Evolutionary conservation across 1,284 basidiomycete species (phyloP), one percentile per base, ranked within the genome.

Genomic region (Rhodofomes roseus): DNA sequence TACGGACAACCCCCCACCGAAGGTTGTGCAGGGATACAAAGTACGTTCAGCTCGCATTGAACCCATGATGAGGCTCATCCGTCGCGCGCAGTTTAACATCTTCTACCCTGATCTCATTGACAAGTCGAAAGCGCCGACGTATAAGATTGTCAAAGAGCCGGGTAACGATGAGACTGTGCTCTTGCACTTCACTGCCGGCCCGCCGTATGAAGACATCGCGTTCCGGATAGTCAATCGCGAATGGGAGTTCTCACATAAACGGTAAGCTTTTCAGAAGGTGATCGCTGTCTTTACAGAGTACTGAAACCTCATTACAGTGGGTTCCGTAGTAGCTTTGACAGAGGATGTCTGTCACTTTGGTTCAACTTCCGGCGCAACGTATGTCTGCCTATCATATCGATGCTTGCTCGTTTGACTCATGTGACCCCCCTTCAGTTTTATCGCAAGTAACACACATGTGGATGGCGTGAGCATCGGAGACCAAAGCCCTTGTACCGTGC

Each of bases 1-100:
- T 70, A 91, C 93, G 62, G 95, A 98, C 71, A 98, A 98, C 71
- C 95, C 95, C 43, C 95, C 95, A 27, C 95, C 95, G 4, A 98
- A 98, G 74, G 94, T 97, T 58, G 96, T 98, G 2, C 96, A 98
- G 75, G 96, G 96, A 46, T 99, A 99, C 80, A 98, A 98, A 79
- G 93, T 87, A 74, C 70, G 79, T 7, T 14, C 23, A 14, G 5
- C 8, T 59, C 51, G 57, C 4, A 18, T 16, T 57, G 27, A 46
- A 31, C 1, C 20, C 16, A 27, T 27, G 2, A 23, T 20, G 9
- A 16, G n/a, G 14, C 55, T 60, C 16, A 53, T 37, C 6, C 12
- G 22, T 27, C 16, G 12, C 27, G 8, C 46, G 2, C 55, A 91
- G 87, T 95, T 95, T 77, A 95, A 96, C 68, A 92, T 96, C 40